Evolutionary conservation across 768 basidiomycete genomes (phyloP).

Genomic region (Lactarius hatsudake): DNA sequence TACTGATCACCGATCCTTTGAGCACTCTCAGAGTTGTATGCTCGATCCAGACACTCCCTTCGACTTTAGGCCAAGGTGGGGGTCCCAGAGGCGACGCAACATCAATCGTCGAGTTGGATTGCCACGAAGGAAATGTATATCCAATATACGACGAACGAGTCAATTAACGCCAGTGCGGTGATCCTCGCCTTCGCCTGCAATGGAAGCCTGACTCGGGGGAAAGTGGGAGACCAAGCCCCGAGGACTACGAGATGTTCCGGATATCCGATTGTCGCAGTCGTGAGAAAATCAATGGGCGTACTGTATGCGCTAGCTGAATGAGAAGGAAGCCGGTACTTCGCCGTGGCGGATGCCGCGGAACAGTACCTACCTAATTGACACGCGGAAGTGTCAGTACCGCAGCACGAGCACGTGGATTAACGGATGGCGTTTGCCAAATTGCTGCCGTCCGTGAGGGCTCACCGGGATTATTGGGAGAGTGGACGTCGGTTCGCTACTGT

Average conservation of each 20-base stretch:
- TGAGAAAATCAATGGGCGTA: neutral
- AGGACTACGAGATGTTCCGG: neutral
- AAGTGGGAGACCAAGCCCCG: neutral
- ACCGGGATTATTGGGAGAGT: neutral
- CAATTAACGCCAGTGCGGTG: too few relatives aligned
- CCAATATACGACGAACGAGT: too few relatives aligned
- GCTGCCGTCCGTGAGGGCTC: neutral
- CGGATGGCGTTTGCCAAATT: neutral
- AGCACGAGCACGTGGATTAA: neutral
- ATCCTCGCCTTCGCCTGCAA: too few relatives aligned
- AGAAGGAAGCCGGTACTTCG: neutral
- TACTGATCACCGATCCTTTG: too few relatives aligned
- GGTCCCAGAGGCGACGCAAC: too few relatives aligned
- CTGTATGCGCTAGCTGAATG: neutral
- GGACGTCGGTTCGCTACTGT: neutral
- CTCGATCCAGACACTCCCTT: too few relatives aligned
- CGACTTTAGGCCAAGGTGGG: too few relatives aligned
- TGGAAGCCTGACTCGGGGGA: neutral
- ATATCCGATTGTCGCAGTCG: neutral
- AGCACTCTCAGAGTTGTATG: too few relatives aligned
- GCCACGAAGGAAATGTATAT: too few relatives aligned
- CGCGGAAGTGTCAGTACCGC: neutral
- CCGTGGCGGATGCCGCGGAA: neutral
- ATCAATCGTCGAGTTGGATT: too few relatives aligned
- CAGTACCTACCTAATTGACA: neutral